Base-by-base conservation (phyloP, 1,284 basidiomycete genomes). In the Chalciporus sp. region DNA sequence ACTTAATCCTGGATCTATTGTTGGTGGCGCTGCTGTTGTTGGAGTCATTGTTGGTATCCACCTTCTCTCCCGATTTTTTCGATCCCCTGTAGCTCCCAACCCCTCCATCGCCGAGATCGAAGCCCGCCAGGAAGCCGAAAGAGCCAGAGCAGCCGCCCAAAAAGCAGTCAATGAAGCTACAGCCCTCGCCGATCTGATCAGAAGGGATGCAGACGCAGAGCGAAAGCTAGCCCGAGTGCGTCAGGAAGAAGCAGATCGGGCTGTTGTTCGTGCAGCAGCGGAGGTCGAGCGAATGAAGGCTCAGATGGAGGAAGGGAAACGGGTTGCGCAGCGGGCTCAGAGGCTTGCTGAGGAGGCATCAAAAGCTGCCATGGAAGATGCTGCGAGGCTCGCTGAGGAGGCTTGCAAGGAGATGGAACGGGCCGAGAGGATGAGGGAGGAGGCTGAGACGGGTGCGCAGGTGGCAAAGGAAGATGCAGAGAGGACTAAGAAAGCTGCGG, bases 31-130 rank as follows among this genome's bases (percentile, higher is more conserved):
- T n/a, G n/a, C n/a, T n/a, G n/a, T n/a, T n/a, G n/a, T n/a, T n/a
- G n/a, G n/a, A n/a, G n/a, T n/a, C n/a, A n/a, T 6, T 8, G n/a
- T 7, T 9, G 35, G 9, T 7, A 8, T 37, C n/a, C 6, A 8
- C 7, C 7, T 37, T 37, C 7, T 37, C 1, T 37, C 40, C 40
- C 7, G 12, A 12, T 23, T 23, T 20, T 23, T 23, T 14, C 40
- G 12, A 23, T 49, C 40, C 8, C 65, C 63, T 14, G 46, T 46
- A 7, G 16, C 2, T 0, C 31, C 26, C 6, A 67, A 65, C n/a
- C 66, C 67, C 2, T 59, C 57, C 12, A 1, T 65, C 5, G 31
- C 14, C 0, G 54, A 53, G 0, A 68, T 67, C 17, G 1, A 57
- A 17, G 59, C 51, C 6, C 64, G 52, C 1, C 56, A 55, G 1